phyloP scores from a whole-genome alignment of 371 early-diverging fungal genomes.

The Syncephalastrum monosporum region DNA sequence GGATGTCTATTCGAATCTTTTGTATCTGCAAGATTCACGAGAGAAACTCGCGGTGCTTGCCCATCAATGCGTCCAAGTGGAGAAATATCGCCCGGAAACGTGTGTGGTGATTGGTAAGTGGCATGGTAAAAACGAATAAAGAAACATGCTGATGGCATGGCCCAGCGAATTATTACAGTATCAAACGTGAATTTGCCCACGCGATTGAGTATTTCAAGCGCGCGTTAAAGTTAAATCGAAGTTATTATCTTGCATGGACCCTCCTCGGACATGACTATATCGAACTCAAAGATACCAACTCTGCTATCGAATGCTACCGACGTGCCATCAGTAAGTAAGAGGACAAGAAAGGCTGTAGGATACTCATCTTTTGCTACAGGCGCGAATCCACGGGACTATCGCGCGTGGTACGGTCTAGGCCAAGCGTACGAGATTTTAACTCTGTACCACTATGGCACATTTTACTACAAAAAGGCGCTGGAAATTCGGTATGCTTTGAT shows the following conservation, averaged over 20 bases:
- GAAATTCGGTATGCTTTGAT: constrained; percentile 51
- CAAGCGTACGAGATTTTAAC: constrained; percentile 87
- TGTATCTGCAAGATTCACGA: constrained; percentile 77
- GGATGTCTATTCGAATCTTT: constrained; percentile 89
- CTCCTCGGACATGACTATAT: constrained; percentile 96
- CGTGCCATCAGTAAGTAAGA: constrained; percentile 65
- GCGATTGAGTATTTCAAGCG: constrained; percentile 87
- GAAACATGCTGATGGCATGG: not conserved
- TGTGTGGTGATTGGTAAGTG: constrained; percentile 75
- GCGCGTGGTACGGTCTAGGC: constrained; percentile 94
- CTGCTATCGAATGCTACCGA: constrained; percentile 90
- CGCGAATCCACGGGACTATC: constrained; percentile 79
- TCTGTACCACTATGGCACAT: constrained; percentile 79
- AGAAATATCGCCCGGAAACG: constrained; percentile 88
- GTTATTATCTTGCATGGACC: constrained; percentile 84
- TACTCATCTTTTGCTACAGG: constrained; percentile 42
- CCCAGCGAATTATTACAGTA: constrained; percentile 86
- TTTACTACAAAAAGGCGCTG: constrained; percentile 80
- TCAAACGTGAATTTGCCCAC: constrained; percentile 76
- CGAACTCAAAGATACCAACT: constrained; percentile 83
- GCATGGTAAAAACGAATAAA: too few species aligned
- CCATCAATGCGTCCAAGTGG: constrained; percentile 67
- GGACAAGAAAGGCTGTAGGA: not conserved
- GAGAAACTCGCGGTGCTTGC: constrained; percentile 81
- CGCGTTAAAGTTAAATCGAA: constrained; percentile 77